Evolutionary conservation across 2,329 filamentous ascomycete genomes (phyloP).

Genomic region (Aureobasidium lini): DNA sequence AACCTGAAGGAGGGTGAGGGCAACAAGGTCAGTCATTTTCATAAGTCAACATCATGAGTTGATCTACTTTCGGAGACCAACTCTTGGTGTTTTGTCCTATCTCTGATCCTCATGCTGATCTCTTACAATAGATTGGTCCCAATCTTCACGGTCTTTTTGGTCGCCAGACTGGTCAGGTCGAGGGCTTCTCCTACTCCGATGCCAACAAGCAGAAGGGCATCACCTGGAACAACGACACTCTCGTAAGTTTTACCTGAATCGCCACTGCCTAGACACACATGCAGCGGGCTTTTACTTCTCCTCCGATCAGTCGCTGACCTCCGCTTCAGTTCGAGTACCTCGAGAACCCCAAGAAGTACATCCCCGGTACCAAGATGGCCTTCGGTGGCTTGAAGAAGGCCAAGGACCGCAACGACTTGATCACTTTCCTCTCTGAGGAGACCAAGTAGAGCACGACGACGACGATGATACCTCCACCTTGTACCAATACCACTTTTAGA

Average conservation of each 20-base stretch:
- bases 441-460: conserved; percentile 52
- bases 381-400: conserved; percentile 99
- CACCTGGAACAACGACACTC: conserved; percentile 74
- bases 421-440: conserved; percentile 70
- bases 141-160: conserved; percentile 96
- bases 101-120: neutral
- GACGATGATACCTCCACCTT: neutral
- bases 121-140: conserved; percentile 37
- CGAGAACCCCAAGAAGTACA: conserved; percentile 99
- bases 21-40: conserved; percentile 67
- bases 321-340: conserved; percentile 78
- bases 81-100: neutral
- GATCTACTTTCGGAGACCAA: neutral
- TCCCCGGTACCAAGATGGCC: conserved; percentile 99
- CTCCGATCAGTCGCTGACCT: neutral
- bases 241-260: conserved; percentile 47
- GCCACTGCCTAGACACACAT: too few relatives aligned
- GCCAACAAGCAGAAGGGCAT: conserved; percentile 98
- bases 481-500: conserved; percentile 10
- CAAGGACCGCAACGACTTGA: conserved; percentile 98
- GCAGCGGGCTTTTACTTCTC: neutral
- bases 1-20: conserved; percentile 81
- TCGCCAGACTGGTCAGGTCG: conserved; percentile 84
- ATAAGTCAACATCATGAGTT: too few relatives aligned
- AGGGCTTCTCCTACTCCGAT: conserved; percentile 95